phyloP scores from a whole-genome alignment of 768 basidiomycete genomes.

The Russula sp. region DNA sequence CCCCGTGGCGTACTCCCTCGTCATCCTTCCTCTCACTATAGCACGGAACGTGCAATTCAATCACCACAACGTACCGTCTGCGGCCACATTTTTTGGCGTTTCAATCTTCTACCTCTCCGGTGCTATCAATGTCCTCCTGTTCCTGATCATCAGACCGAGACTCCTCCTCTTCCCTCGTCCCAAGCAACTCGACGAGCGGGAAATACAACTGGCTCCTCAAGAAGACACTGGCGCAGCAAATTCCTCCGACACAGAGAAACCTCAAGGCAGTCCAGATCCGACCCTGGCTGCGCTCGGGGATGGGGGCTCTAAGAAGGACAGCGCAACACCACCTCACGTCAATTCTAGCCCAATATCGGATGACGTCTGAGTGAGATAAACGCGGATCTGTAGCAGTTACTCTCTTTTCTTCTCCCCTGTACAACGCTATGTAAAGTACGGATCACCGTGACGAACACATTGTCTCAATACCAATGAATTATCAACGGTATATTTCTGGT shows the following conservation, averaged over 20 bases:
- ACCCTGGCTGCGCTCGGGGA: neutral
- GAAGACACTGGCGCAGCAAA: neutral
- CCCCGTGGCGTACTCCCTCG: no score
- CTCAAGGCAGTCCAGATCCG: neutral
- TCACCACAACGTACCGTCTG: no score
- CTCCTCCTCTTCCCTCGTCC: slow-evolving; percentile 37
- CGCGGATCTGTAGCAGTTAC: no score
- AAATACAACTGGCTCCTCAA: neutral
- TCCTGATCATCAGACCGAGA: slow-evolving; percentile 23
- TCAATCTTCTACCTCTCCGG: no score
- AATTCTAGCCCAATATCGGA: neutral
- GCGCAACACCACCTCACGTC: neutral
- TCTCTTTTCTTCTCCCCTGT: no score
- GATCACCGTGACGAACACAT: no score
- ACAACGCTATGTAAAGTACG: no score
- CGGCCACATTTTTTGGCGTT: no score
- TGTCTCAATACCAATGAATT: no score
- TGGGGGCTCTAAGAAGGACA: neutral
- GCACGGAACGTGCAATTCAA: no score
- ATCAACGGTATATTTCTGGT: no score
- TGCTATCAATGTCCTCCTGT: neutral
- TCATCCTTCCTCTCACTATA: no score
- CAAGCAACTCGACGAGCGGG: neutral
- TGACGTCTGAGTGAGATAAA: neutral
- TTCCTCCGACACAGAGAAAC: neutral